Evolutionary conservation across 2,329 filamentous ascomycete species (phyloP), one percentile per base, ranked within the genome.

Genomic region (Ophiocordyceps camponoti-leonardi): DNA sequence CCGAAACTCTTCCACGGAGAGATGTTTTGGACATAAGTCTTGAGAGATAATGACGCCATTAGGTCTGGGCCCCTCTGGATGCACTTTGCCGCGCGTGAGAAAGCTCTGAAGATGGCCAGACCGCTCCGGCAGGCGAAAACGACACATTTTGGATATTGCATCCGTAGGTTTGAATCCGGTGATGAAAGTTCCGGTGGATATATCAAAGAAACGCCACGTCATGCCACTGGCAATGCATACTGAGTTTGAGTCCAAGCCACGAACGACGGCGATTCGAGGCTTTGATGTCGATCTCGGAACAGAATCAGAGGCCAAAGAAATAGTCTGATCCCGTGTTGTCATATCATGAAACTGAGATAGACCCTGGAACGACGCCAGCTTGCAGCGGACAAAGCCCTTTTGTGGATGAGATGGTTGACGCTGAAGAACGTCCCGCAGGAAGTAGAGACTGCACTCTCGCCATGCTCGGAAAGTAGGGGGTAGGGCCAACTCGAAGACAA

Each of bases 1-100:
- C 46, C 71, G 68, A 52, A 68, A 79, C 46, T 82, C 75, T 1
- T 69, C 67, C 0, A 75, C 47, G 0, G 67, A 63, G 40, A 81
- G 56, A 19, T 66, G 51, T 0, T 45, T 4, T 0, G 76, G 73
- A 45, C 73, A 77, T 0, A 55, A 44, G 0, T 51, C 55, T 47
- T 76, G 71, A 1, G 51, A 54, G 0, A 75, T 63, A 18, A 82
- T 64, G 0, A 75, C 67, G 0, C 61, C 51, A 47, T 83, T 82
- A 0, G 71, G 60, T 0, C 55, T 44, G 52, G 45, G 1, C 58
- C 65, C 43, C 57, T 50, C 0, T 11, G 6, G 28, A 6, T 19
- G 1, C 13, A 20, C 14, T 13, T 5, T 13, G 22, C 10, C n/a
- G 12, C 19, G 26, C 16, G 12, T 6, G 12, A 47, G 30, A 13